phyloP scores from a whole-genome alignment of 768 basidiomycete species.

The Hericium coralloides region DNA sequence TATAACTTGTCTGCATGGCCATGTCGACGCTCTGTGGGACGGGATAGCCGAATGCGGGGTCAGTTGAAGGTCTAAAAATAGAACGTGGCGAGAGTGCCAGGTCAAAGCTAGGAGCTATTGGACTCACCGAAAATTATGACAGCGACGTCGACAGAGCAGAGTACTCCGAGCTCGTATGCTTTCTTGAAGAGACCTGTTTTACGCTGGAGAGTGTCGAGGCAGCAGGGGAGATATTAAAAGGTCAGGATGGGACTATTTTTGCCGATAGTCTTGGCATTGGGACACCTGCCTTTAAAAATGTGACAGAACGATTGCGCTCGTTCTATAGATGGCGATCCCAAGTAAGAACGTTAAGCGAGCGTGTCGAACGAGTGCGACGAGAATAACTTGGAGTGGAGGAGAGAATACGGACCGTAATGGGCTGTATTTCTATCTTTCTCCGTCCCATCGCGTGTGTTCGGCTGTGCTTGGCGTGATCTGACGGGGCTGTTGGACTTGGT shows the following conservation, averaged over 20 bases:
- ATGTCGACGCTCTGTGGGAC: constrained; percentile 53
- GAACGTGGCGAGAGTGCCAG: constrained; percentile 9
- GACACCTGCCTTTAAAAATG: constrained; percentile 72
- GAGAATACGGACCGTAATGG: constrained; percentile 54
- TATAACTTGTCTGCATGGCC: constrained; percentile 77
- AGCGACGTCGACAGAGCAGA: constrained; percentile 82
- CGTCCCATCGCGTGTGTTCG: constrained; percentile 43
- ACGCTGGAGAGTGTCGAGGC: constrained; percentile 36
- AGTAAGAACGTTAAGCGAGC: constrained; percentile 14
- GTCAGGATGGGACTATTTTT: constrained; percentile 30
- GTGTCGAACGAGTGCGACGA: constrained; percentile 12
- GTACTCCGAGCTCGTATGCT: constrained; percentile 83
- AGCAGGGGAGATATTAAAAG: constrained; percentile 10
- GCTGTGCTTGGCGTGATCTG: not conserved
- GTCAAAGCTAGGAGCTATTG: constrained; percentile 3
- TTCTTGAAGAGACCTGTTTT: constrained; percentile 91
- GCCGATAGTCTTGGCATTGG: constrained; percentile 17
- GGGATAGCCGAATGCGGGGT: not conserved
- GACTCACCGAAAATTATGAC: constrained; percentile 75
- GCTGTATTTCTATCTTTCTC: constrained; percentile 77
- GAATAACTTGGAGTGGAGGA: constrained; percentile 14
- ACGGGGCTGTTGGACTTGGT: not conserved
- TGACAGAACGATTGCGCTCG: constrained; percentile 86
- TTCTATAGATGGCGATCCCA: constrained; percentile 50
- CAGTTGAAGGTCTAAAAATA: constrained; percentile 29